phyloP scores from a whole-genome alignment of 2,329 filamentous ascomycete species.

The Penicillium sp. region DNA sequence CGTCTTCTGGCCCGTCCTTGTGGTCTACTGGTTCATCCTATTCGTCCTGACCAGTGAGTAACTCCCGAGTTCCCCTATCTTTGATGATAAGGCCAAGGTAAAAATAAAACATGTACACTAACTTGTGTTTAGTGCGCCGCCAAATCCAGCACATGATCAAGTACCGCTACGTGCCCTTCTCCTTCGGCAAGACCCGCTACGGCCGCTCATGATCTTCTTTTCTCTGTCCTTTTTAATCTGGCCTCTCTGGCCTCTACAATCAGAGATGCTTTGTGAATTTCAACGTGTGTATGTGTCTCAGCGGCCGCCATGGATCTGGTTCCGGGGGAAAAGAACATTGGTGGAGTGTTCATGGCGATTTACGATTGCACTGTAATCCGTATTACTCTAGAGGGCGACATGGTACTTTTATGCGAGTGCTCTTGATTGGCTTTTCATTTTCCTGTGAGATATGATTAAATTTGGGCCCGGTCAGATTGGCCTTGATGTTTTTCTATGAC shows the following conservation, averaged over 20 bases:
- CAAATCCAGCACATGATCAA: conserved; percentile 99
- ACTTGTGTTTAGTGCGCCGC: conserved; percentile 70
- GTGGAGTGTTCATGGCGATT: conserved; percentile 10
- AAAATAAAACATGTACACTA: neutral
- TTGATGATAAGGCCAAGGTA: neutral
- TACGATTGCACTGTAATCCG: conserved; percentile 21
- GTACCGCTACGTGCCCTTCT: conserved; percentile 96
- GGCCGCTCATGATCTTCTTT: conserved; percentile 35
- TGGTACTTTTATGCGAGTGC: conserved; percentile 6
- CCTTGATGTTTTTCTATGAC: conserved; percentile 9
- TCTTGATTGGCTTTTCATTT: conserved; percentile 8
- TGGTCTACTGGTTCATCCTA: conserved; percentile 98
- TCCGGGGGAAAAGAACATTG: conserved; percentile 6
- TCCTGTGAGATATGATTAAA: conserved; percentile 27
- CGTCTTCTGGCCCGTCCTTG: conserved; percentile 97
- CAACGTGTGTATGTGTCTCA: conserved; percentile 14
- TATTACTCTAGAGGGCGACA: conserved; percentile 15
- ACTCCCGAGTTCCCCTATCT: neutral
- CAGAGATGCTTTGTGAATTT: conserved; percentile 8
- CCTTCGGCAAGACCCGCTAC: conserved; percentile 84
- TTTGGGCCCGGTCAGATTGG: conserved; percentile 12
- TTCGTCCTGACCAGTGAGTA: conserved; percentile 89
- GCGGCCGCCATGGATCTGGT: conserved; percentile 14
- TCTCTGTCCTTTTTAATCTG: neutral
- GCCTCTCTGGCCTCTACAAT: conserved; percentile 9